Evolutionary conservation across 257 asterid species (phyloP), one percentile per base, ranked within the genome.

Genomic region (Solanum lignicaule): DNA sequence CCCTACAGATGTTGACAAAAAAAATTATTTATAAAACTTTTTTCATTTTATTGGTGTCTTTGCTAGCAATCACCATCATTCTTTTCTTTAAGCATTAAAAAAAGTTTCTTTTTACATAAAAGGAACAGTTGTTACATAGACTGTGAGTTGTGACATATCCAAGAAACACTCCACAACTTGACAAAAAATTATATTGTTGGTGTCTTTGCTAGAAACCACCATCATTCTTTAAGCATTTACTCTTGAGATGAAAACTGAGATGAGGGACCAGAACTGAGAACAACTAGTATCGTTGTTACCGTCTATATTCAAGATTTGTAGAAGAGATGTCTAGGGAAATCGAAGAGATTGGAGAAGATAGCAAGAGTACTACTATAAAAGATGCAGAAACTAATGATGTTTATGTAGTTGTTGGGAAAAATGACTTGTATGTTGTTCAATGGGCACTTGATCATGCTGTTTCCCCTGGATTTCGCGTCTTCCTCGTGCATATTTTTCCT

Each of bases 341-440:
- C 10, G 94, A 92, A 10, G 98, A 95, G 93, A 88, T 94, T 43
- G 92, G 65, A n/a, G 98, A 94, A 43, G 98, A 93, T 20, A 91
- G 91, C 89, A 10, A 21, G 18, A 74, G 52, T 74, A 35, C 16
- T 33, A 88, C 31, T 11, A 87, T 60, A 9, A 65, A 89, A 86
- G 92, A 86, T 73, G 90, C 87, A 74, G 91, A 87, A 32, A 87
- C 31, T 23, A 88, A 89, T 87, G 98, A 94, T 90, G 92, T 94
- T 16, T 95, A 95, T 90, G 91, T 95, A 79, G 95, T 95, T 73
- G 96, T 94, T 74, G 98, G 96, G 11, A 95, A 92, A 69, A 91
- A 93, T 87, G 98, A 95, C 88, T 84, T 92, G 86, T 93, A 93
- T 72, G 94, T 95, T 16, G 92, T 95, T 58, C 92, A 91, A 87